Conservation (phyloP, 2,329 filamentous ascomycete species). For the Penicillium corylophilum region DNA sequence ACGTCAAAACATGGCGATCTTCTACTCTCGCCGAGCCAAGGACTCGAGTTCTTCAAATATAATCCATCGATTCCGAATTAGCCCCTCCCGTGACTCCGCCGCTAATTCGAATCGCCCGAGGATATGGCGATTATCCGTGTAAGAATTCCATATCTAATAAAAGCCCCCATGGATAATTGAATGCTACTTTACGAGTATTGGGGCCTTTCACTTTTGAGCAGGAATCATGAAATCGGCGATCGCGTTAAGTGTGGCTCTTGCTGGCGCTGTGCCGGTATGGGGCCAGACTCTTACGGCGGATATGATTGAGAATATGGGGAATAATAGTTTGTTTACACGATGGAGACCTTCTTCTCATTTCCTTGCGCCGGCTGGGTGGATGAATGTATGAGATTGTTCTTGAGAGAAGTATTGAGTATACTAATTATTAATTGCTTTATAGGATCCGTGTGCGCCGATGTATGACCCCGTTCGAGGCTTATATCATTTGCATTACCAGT, state of each 20-base stretch:
- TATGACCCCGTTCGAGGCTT: constrained; percentile 11
- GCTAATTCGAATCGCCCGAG: constrained; percentile 2
- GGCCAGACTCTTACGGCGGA: constrained; percentile 8
- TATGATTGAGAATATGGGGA: constrained; percentile 15
- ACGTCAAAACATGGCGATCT: neutral
- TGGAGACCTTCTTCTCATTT: constrained; percentile 18
- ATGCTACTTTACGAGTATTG: neutral
- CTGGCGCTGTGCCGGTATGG: constrained; percentile 4
- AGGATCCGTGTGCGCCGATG: constrained; percentile 17
- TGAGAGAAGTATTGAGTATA: neutral
- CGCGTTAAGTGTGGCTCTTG: constrained; percentile 2
- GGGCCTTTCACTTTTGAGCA: no score
- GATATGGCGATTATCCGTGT: constrained; percentile 19
- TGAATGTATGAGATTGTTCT: constrained; percentile 9
- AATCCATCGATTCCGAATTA: neutral
- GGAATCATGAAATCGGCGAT: constrained; percentile 6
- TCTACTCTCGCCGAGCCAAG: neutral
- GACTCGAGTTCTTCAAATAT: neutral
- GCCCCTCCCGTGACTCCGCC: neutral
- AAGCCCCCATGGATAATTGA: neutral
- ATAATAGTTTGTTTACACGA: constrained; percentile 15
- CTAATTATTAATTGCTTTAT: neutral
- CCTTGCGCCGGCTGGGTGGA: constrained; percentile 17
- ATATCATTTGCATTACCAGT: constrained; percentile 18
- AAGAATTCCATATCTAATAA: neutral